Evolutionary conservation across 495 filamentous ascomycete species (phyloP).

Genomic region (Pseudomonodictys pantanalensis): DNA sequence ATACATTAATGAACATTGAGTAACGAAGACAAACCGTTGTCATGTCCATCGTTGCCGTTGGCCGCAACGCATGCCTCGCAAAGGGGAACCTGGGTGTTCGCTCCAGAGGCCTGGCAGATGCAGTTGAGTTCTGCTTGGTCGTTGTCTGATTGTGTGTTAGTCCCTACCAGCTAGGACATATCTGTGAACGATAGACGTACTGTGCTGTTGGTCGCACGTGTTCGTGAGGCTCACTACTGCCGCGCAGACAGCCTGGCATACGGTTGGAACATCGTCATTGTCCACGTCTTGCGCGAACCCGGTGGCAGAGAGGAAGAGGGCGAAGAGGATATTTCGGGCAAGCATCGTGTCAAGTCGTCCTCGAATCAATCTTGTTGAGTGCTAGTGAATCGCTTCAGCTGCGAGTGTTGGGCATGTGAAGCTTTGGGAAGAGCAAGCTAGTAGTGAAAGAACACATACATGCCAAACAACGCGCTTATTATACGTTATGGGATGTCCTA

Average conservation of each 20-base stretch:
- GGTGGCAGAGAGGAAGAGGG: neutral
- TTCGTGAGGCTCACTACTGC: neutral
- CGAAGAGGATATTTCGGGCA: neutral
- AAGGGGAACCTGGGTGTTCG: neutral
- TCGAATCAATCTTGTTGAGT: neutral
- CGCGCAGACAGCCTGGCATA: constrained; percentile 9
- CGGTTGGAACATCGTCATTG: constrained; percentile 10
- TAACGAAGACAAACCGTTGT: constrained; percentile 8
- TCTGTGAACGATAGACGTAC: neutral
- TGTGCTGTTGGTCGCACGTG: constrained; percentile 5
- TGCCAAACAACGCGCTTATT: neutral
- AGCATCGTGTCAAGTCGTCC: constrained; percentile 5
- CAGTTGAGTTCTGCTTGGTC: constrained; percentile 1
- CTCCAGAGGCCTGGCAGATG: neutral
- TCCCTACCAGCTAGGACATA: neutral
- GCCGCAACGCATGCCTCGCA: constrained; percentile 11
- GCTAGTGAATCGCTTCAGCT: neutral
- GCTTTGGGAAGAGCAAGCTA: too few species aligned
- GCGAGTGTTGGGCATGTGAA: neutral
- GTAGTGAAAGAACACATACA: neutral
- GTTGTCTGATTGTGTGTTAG: constrained; percentile 1
- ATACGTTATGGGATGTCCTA: neutral
- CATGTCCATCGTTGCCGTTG: neutral
- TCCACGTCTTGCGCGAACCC: constrained; percentile 16
- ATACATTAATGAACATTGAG: too few species aligned